A percentile compares a stretch with the other conserved stretches of the same genome.
Conservation (phyloP, 73 alveolate genomes). For the Blepharisma japonicum region DNA sequence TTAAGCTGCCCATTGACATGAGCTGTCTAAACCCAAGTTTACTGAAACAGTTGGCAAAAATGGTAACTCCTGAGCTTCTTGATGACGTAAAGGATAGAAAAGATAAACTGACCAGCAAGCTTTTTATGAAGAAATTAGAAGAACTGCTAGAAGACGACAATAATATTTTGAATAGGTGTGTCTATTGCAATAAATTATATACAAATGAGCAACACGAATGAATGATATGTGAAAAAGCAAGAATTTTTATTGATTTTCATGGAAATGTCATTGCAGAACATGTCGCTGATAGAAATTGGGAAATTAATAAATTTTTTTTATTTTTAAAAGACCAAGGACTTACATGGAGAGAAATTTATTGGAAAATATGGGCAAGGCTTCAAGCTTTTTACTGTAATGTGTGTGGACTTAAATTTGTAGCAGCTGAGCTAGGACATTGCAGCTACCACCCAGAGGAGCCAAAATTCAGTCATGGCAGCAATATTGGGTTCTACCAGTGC, state of each 20-base stretch:
- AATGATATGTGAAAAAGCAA: slow-evolving; percentile 64
- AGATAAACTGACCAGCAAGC: slow-evolving; percentile 28
- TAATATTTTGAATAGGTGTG: slow-evolving; percentile 18
- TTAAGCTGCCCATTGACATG: slow-evolving; percentile 65
- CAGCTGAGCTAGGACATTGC: slow-evolving; percentile 58
- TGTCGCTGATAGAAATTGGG: slow-evolving; percentile 61
- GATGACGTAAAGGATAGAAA: slow-evolving; percentile 24
- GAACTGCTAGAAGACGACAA: slow-evolving; percentile 29
- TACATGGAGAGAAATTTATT: slow-evolving; percentile 29
- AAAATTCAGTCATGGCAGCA: slow-evolving; percentile 50
- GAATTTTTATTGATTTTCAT: slow-evolving; percentile 63
- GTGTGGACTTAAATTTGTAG: slow-evolving; percentile 46
- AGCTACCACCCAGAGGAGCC: slow-evolving; percentile 62
- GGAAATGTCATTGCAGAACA: slow-evolving; percentile 69
- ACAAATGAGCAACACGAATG: slow-evolving; percentile 43
- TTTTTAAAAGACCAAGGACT: slow-evolving; percentile 31
- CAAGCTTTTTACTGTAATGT: slow-evolving; percentile 8
- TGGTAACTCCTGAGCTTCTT: slow-evolving; percentile 8
- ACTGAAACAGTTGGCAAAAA: slow-evolving; percentile 35
- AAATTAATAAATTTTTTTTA: slow-evolving; percentile 32
- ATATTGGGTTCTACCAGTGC: slow-evolving; percentile 58
- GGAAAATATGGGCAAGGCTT: slow-evolving; percentile 37
- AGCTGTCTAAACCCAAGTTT: slow-evolving; percentile 43
- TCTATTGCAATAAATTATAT: slow-evolving; percentile 25
- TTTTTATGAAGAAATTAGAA: slow-evolving; percentile 29